Evolutionary conservation across 2,329 filamentous ascomycete genomes (phyloP), one percentile per base, ranked within the genome.

Genomic region (Fusarium anthophilum): DNA sequence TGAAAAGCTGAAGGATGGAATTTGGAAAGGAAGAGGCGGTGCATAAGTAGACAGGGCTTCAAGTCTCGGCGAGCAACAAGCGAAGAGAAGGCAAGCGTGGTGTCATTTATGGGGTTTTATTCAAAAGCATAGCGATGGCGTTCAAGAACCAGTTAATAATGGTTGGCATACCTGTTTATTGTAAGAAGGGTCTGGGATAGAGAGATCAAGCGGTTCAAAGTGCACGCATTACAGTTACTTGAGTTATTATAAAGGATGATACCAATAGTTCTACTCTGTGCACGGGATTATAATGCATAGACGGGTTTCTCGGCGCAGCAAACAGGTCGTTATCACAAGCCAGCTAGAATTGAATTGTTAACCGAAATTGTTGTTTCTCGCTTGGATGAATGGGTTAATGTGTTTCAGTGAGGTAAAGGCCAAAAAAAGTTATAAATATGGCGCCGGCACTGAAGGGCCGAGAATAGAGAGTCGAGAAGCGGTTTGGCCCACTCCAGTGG

Each of bases 111-210:
- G 48, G 44, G 30, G 48, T 58, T 58, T 28, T 64, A 61, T 72
- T 72, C 56, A 62, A 59, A 67, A 61, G 69, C 74, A 76, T 75
- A 76, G 74, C 74, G 74, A 76, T 45, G 74, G 74, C 74, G 74
- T 76, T 76, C 43, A 66, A 66, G 58, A 59, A 54, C 32, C 39
- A 65, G 35, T 32, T 30, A 44, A 37, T n/a, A 43, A 61, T 28
- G 53, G 50, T 55, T 69, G 65, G 60, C 41, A 64, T 66, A 66
- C 41, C 37, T 51, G 45, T 56, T 66, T 48, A 47, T 28, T 56
- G 24, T 22, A 45, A 9, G 20, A 57, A 26, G 60, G 41, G 39
- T 38, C 24, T 39, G n/a, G 47, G 54, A 57, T 59, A 45, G 24
- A 63, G 50, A 51, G 45, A 61, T 20, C 8, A 30, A 54, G 53